Percentiles rank a stretch among this genome's conserved stretches.
Conservation (phyloP, 1,284 basidiomycete genomes). For the Meripilus lineatus region DNA sequence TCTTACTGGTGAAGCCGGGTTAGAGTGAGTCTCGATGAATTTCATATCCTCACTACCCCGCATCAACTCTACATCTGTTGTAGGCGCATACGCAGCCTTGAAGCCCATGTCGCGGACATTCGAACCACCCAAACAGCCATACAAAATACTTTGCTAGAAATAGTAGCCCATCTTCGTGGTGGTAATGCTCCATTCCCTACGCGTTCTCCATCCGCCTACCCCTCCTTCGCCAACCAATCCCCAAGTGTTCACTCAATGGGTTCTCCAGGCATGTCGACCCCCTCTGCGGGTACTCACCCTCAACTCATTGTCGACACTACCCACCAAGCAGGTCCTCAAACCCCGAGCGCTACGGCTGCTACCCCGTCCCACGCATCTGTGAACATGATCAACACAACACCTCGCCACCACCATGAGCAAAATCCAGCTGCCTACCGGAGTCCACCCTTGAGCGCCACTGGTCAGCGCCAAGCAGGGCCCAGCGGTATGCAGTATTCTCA, state of each 20-base stretch:
- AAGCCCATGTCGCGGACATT: constrained; percentile 78
- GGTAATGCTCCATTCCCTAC: constrained; percentile 37
- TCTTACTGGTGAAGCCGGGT: constrained; percentile 79
- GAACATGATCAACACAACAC: constrained; percentile 12
- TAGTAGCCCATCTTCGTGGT: constrained; percentile 64
- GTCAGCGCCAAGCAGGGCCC: constrained; percentile 19
- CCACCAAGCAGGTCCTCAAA: constrained; percentile 19
- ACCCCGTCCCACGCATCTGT: constrained; percentile 20
- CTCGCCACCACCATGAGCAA: constrained; percentile 19
- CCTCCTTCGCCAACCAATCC: constrained; percentile 54
- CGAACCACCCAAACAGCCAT: constrained; percentile 65
- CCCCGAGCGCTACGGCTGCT: constrained; percentile 19
- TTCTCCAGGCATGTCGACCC: constrained; percentile 61
- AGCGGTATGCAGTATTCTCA: constrained; percentile 24
- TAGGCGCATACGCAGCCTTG: constrained; percentile 84
- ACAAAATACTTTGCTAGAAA: constrained; percentile 72
- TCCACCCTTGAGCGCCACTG: constrained; percentile 19
- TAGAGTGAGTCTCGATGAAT: constrained; percentile 60
- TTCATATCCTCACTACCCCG: constrained; percentile 6
- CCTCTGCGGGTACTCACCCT: constrained; percentile 35
- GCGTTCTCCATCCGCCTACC: constrained; percentile 60
- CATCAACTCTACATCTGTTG: constrained; percentile 10
- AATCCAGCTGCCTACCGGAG: constrained; percentile 21
- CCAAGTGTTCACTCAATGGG: constrained; percentile 51
- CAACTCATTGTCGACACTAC: constrained; percentile 35